Base-by-base conservation (phyloP, 176 grass and related monocot species). In the Panicum miliaceum region DNA sequence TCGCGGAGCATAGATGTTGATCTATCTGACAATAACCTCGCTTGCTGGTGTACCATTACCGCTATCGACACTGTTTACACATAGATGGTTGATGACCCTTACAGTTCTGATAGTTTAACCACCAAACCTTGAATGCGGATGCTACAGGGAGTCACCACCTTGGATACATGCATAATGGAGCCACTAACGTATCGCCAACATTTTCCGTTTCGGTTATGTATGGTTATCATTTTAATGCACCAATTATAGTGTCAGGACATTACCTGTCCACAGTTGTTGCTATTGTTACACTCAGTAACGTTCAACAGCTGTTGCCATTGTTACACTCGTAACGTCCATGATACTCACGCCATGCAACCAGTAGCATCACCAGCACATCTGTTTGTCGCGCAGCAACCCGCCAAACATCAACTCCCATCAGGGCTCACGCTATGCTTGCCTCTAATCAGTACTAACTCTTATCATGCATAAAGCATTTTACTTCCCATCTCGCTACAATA, bases 211-310 rank as follows among this genome's bases (percentile, higher is more conserved):
- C 15, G 1, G 0, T 76, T 35, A 4, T 8, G 12, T 6, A 25
- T 40, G 13, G 0, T 3, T 7, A 38, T 0, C 3, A 0, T 25
- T 25, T 59, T 12, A 41, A 14, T 9, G 0, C 20, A 2, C 0
- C 0, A n/a, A 54, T 59, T 12, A 41, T 41, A 6, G 15, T 9
- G 25, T 4, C 4, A 37, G 13, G 18, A 11, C 2, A 37, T 7
- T 14, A 10, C 5, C 54, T 35, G 0, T 2, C 2, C n/a, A n/a
- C n/a, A n/a, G n/a, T n/a, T n/a, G n/a, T n/a, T 1, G 26, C 11
- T 7, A 2, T 43, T 43, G 12, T 40, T 32, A 7, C 23, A 3
- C n/a, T 43, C 19, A n/a, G 20, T 3, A 22, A 8, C 11, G 61
- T 50, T 5, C 6, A 18, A n/a, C n/a, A n/a, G n/a, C n/a, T n/a